Conservation (phyloP, 495 filamentous ascomycete species). For the Daldinia vernicosa region DNA sequence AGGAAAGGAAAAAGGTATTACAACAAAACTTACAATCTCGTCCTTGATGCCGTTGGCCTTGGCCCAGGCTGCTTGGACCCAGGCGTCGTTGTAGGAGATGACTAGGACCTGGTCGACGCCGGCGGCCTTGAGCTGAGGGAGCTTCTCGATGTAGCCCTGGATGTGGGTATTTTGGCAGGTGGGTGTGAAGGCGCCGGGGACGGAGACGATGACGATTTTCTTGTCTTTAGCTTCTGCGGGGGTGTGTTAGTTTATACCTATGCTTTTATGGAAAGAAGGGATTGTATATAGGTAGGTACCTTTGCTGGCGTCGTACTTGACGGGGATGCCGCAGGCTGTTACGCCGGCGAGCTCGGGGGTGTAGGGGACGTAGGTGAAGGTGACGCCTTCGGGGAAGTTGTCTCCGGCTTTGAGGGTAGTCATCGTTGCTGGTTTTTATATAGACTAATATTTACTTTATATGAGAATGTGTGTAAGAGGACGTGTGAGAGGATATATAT, state of each 20-base stretch:
- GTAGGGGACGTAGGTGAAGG: conserved; percentile 82
- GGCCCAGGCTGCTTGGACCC: conserved; percentile 94
- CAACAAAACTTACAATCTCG: conserved; percentile 74
- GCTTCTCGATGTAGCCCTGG: conserved; percentile 82
- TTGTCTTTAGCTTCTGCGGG: conserved; percentile 78
- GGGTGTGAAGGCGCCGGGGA: conserved; percentile 96
- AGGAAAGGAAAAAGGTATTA: neutral
- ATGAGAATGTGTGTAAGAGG: neutral
- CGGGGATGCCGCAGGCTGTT: conserved; percentile 79
- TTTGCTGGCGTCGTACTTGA: conserved; percentile 83
- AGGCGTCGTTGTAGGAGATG: conserved; percentile 90
- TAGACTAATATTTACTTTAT: neutral
- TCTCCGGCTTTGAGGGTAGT: conserved; percentile 80
- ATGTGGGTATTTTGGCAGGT: conserved; percentile 89
- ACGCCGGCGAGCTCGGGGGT: conserved; percentile 68
- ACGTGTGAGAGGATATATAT: neutral
- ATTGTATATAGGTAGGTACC: conserved; percentile 49
- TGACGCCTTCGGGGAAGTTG: conserved; percentile 79
- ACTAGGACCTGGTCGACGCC: conserved; percentile 87
- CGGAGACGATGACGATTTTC: conserved; percentile 90
- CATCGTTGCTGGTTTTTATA: conserved; percentile 56
- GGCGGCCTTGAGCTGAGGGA: conserved; percentile 76
- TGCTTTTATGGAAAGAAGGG: conserved; percentile 2
- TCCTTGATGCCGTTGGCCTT: conserved; percentile 88
- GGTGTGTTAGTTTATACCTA: conserved; percentile 3